phyloP scores from a whole-genome alignment of 345 rosid species.

The Eucalyptus cloeziana region DNA sequence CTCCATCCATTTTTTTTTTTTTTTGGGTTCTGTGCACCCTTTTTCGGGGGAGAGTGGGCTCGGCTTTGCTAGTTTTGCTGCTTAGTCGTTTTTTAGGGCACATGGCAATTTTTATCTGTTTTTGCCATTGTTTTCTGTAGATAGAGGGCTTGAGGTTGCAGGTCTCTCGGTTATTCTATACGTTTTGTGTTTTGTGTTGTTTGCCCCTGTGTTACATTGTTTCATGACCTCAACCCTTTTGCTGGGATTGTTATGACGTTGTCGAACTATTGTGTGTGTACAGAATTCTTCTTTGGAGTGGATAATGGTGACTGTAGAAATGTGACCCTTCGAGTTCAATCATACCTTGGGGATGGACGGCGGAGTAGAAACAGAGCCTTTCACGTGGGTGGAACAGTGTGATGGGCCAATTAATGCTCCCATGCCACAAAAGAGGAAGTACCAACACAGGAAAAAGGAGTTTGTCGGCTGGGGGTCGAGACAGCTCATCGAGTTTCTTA shows the following conservation, averaged over 20 bases:
- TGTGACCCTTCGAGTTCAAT: neutral
- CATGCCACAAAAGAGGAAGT: conserved; percentile 26
- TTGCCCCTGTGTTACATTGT: neutral
- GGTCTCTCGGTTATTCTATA: neutral
- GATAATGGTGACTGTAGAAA: neutral
- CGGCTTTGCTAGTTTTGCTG: neutral
- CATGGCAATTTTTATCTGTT: neutral
- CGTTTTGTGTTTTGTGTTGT: neutral
- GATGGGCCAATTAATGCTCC: neutral
- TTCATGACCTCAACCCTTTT: neutral
- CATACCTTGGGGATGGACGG: neutral
- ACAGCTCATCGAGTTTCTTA: conserved; percentile 52
- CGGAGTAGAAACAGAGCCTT: neutral
- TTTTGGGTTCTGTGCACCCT: neutral
- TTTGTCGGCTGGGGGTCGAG: conserved; percentile 77
- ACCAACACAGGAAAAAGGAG: conserved; percentile 22
- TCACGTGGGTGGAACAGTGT: conserved; percentile 35
- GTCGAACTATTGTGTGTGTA: neutral
- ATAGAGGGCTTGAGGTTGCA: neutral
- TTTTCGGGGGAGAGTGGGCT: neutral
- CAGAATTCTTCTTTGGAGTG: neutral
- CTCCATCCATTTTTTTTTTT: neutral
- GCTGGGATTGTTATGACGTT: neutral
- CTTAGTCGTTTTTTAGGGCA: neutral
- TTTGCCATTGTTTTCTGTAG: neutral